Conservation (phyloP, 371 early-diverging fungal genomes). For the Apophysomyces sp. region DNA sequence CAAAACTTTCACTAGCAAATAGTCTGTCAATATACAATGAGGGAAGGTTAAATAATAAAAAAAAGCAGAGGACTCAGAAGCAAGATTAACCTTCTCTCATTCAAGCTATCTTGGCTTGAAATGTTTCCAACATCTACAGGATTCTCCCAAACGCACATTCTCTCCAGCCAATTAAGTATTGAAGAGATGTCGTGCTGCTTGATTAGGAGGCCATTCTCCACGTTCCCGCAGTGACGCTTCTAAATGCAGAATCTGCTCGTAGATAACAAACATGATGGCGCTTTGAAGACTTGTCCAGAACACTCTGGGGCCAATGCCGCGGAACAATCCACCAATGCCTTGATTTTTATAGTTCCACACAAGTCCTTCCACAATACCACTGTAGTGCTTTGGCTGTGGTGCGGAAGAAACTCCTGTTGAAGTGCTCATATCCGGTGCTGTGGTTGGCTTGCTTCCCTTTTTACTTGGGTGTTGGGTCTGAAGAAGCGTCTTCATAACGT, state of each 20-base stretch:
- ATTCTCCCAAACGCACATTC: not conserved
- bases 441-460: conserved; percentile 23
- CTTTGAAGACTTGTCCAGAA: conserved; percentile 70
- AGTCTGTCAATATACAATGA: not conserved
- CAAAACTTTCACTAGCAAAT: not conserved
- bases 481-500: conserved; percentile 68
- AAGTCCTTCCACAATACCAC: conserved; percentile 65
- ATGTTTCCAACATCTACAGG: not conserved
- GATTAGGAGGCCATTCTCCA: conserved; percentile 41
- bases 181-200: conserved; percentile 5
- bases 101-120: not conserved
- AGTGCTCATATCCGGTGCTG: conserved; percentile 11
- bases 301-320: conserved; percentile 66
- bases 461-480: conserved; percentile 60
- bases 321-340: conserved; percentile 62
- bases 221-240: conserved; percentile 33
- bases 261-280: conserved; percentile 70
- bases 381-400: conserved; percentile 50
- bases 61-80: not conserved
- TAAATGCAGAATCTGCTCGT: conserved; percentile 60
- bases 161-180: not conserved
- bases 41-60: not conserved
- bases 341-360: conserved; percentile 62
- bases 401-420: conserved; percentile 7
- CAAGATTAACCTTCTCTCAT: not conserved